Evolutionary conservation across 2,329 filamentous ascomycete species (phyloP).

Genomic region (Pseudocercospora macadamiae): DNA sequence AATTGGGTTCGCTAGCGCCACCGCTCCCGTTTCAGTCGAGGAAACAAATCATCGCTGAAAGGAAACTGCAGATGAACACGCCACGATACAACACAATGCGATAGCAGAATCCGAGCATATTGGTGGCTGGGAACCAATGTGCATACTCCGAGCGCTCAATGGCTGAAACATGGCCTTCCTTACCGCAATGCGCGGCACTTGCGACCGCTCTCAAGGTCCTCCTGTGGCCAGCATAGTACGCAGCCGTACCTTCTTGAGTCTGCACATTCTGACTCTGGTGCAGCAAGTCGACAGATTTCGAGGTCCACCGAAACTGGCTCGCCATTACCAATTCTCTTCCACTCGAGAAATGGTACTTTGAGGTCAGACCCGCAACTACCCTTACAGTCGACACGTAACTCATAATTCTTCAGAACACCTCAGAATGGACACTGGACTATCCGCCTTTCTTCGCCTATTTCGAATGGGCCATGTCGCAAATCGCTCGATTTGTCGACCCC

Average conservation of each 20-base stretch:
- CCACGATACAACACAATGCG: conserved; percentile 10
- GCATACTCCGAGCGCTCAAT: conserved; percentile 50
- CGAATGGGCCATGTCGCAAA: conserved; percentile 87
- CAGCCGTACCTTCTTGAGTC: background rate
- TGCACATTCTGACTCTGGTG: conserved; percentile 6
- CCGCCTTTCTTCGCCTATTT: conserved; percentile 98
- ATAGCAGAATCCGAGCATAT: conserved; percentile 4
- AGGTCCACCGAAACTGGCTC: conserved; percentile 98
- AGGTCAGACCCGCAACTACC: conserved; percentile 53
- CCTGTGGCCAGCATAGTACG: conserved; percentile 91
- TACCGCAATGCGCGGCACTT: conserved; percentile 83
- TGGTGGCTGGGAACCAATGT: conserved; percentile 14
- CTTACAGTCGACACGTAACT: conserved; percentile 4
- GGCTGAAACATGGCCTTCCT: conserved; percentile 81
- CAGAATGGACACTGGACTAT: conserved; percentile 99
- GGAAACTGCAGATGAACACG: background rate
- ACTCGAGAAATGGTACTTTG: conserved; percentile 89
- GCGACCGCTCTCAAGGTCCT: conserved; percentile 88
- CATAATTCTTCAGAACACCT: conserved; percentile 66
- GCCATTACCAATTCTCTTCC: conserved; percentile 91
- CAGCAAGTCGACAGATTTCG: conserved; percentile 98
- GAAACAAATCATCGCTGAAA: background rate
- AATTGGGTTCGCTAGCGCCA: background rate
- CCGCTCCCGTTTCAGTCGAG: background rate
- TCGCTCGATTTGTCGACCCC: conserved; percentile 75